Conservation (phyloP, 2,329 filamentous ascomycete genomes). For the Teratosphaeria zuluensis region DNA sequence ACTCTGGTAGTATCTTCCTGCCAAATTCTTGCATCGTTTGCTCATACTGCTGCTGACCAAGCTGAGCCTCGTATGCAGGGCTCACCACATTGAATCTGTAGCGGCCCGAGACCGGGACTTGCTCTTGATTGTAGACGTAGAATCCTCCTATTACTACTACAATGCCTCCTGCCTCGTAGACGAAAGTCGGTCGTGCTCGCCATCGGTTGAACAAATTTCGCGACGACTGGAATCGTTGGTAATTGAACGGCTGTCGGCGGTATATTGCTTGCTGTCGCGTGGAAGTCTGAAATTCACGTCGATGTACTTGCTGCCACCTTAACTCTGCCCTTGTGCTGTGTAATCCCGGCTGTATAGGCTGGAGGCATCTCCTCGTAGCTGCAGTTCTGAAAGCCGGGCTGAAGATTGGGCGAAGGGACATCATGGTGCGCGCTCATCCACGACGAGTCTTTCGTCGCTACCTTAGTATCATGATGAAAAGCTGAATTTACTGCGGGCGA, state of each 20-base stretch:
- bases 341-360: background rate
- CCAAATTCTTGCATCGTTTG: slow-evolving; percentile 47
- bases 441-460: background rate
- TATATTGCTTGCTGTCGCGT: slow-evolving; percentile 1
- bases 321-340: background rate
- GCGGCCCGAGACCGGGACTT: slow-evolving; percentile 62
- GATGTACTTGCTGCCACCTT: background rate
- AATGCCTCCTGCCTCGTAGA: slow-evolving; percentile 35
- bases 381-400: background rate
- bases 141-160: slow-evolving; percentile 41
- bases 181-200: slow-evolving; percentile 37
- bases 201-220: slow-evolving; percentile 24
- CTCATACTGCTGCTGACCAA: slow-evolving; percentile 47
- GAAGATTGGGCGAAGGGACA: background rate
- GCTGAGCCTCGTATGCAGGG: slow-evolving; percentile 44
- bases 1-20: slow-evolving; percentile 47
- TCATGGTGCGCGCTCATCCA: background rate
- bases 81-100: slow-evolving; percentile 62
- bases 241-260: slow-evolving; percentile 19
- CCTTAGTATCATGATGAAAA: background rate
- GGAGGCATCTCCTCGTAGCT: background rate
- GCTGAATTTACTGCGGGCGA: background rate
- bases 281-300: background rate
- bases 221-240: slow-evolving; percentile 19
- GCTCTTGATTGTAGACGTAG: slow-evolving; percentile 61